Conservation (phyloP, 371 early-diverging fungal species). For the Amoeboaphelidium protococcarum region DNA sequence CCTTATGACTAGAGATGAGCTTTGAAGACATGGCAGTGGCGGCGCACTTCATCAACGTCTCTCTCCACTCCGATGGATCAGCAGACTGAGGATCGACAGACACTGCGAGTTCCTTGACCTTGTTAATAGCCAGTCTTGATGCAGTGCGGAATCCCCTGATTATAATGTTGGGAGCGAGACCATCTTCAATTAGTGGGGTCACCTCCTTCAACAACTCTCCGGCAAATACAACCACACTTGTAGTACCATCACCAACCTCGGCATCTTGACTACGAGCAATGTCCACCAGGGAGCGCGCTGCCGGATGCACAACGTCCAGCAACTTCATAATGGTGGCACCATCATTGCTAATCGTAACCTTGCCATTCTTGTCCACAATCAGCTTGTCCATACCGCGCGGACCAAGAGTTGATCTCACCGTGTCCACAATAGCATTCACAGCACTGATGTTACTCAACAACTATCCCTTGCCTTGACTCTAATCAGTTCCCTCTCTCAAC, state of each 20-base stretch:
- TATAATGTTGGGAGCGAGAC: conserved; percentile 78
- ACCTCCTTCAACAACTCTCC: conserved; percentile 87
- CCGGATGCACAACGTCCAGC: conserved; percentile 96
- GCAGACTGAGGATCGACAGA: conserved; percentile 41
- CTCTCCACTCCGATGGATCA: conserved; percentile 78
- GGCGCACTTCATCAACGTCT: conserved; percentile 82
- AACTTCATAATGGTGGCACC: conserved; percentile 98
- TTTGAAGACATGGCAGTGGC: conserved; percentile 97
- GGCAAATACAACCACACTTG: conserved; percentile 93
- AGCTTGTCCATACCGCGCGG: conserved; percentile 99
- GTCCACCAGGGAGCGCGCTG: conserved; percentile 89
- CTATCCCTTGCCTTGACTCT: conserved; percentile 94
- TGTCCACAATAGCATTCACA: conserved; percentile 80
- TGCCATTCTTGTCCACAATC: conserved; percentile 66
- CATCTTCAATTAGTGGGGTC: conserved; percentile 81
- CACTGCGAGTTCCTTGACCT: conserved; percentile 59
- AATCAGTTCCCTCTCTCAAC: conserved; percentile 95
- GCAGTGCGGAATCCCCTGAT: conserved; percentile 81
- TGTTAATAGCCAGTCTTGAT: conserved; percentile 48
- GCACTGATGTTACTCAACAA: conserved; percentile 95
- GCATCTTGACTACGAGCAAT: conserved; percentile 98
- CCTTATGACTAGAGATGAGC: conserved; percentile 85
- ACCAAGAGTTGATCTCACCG: conserved; percentile 90
- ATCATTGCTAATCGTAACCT: conserved; percentile 97
- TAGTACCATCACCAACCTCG: conserved; percentile 99